Base-by-base conservation (phyloP, 2,329 filamentous ascomycete genomes). In the Colletotrichum lentis region DNA sequence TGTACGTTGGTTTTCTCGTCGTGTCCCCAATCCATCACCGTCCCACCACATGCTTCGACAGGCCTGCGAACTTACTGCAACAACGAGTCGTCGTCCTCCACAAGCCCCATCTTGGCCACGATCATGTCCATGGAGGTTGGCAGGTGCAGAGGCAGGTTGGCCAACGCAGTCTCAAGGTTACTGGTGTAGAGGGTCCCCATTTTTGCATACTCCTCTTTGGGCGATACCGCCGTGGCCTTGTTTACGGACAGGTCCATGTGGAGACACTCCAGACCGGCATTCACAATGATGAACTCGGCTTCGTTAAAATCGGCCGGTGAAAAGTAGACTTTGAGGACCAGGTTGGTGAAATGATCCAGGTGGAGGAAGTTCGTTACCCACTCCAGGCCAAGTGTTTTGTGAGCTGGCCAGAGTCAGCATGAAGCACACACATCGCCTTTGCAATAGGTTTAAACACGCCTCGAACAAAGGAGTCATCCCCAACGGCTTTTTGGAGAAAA, bases 401-500 rank as follows among this genome's bases (percentile, higher is more conserved):
- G 50, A 22, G 64, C 64, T 67, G 20, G 27, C n/a, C 14, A 18
- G 49, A 52, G 10, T 64, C 16, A 59, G 53, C 24, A 44, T 20
- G 16, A 12, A 27, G 37, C 39, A 27, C 16, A 6, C 1, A 18
- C 14, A 31, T 8, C 8, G 6, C 7, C 27, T 8, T n/a, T 27
- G 37, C 20, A 7, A 5, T 20, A 0, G 49, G 7, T 31, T 11
- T 24, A 39, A 37, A 59, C 62, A 3, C 35, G 69, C 69, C 55
- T 55, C 70, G 72, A 8, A 74, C 72, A 0, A 74, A 72, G 11
- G 75, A 71, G n/a, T 69, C 73, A 27, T 74, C 73, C 12, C 72
- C 73, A 18, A 79, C 77, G 4, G 76, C 77, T 62, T 81, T 77
- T 24, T 79, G 75, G 3, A 82, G 72, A 50, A 84, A 81, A 56